Evolutionary conservation across 768 basidiomycete species (phyloP).

Genomic region (Paxillus involutus): DNA sequence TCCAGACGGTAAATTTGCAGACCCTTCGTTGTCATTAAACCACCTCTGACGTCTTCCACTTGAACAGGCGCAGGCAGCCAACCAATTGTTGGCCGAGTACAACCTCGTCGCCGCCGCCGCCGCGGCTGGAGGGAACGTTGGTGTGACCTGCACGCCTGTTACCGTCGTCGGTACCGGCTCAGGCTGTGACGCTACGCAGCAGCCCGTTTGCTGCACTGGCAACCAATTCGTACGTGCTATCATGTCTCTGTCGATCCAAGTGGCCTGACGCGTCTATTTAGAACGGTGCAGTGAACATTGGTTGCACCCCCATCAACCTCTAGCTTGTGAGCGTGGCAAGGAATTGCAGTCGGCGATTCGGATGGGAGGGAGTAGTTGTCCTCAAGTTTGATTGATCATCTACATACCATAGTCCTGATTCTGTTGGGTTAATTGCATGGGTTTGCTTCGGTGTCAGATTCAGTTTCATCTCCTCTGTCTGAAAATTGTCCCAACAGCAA

Average conservation of each 20-base stretch:
- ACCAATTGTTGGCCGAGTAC: neutral
- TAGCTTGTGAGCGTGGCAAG: neutral
- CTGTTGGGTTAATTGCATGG: too few species aligned
- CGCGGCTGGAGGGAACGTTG: neutral
- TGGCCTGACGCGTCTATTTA: too few species aligned
- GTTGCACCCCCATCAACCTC: too few species aligned
- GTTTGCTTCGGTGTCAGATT: too few species aligned
- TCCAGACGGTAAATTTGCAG: neutral
- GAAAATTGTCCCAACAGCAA: too few species aligned
- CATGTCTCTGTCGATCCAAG: too few species aligned
- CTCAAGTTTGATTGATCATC: too few species aligned
- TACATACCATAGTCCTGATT: too few species aligned
- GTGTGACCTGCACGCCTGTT: neutral
- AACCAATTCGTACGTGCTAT: neutral
- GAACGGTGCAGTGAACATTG: too few species aligned
- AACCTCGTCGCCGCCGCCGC: neutral
- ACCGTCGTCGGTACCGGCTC: neutral
- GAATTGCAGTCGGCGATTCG: neutral
- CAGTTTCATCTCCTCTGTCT: too few species aligned
- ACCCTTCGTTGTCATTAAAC: too few species aligned
- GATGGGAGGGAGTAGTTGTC: neutral
- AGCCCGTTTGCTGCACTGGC: slow-evolving; percentile 9
- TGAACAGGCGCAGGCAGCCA: too few species aligned
- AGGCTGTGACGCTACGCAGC: neutral
- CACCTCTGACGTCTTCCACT: neutral